These are phyloP conservation scores for Lablab purpureus DNA, from an alignment of 306 rosid species.

Conservation along the genomic window DNA sequence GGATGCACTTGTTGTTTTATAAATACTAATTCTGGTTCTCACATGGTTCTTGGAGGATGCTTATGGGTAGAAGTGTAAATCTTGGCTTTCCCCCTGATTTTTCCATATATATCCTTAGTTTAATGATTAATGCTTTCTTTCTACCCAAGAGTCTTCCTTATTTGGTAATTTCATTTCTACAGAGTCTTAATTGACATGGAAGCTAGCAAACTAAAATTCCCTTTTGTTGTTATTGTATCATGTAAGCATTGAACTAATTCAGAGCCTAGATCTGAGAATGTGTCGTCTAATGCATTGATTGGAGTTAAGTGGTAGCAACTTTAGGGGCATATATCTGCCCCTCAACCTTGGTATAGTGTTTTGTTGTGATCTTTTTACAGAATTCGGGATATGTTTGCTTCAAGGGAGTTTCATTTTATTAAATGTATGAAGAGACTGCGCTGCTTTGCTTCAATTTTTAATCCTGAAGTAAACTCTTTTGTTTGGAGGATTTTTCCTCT, in stretches of 20 bases:
- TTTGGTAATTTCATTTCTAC: neutral
- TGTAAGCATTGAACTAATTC: constrained; percentile 27
- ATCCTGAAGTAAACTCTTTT: neutral
- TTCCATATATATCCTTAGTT: neutral
- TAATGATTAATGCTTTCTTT: neutral
- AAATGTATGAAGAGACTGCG: neutral
- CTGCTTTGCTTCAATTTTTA: constrained; percentile 11
- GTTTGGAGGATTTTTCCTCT: constrained; percentile 1
- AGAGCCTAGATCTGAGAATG: constrained; percentile 11
- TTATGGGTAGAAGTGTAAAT: neutral
- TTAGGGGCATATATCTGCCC: too few relatives aligned
- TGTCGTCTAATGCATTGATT: neutral
- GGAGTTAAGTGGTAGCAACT: neutral
- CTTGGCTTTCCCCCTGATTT: neutral
- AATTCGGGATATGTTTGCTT: neutral
- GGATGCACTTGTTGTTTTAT: neutral
- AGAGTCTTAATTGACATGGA: neutral
- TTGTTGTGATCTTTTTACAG: neutral
- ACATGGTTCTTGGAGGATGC: neutral
- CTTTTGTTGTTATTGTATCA: neutral
- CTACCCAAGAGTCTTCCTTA: neutral
- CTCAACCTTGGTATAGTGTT: neutral
- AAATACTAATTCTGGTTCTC: neutral
- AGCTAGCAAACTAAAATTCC: constrained; percentile 5
- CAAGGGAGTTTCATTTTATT: neutral